These are phyloP conservation scores for Orbilia ellipsospora DNA, from an alignment of 2,329 filamentous ascomycete species.

Conservation along the genomic window DNA sequence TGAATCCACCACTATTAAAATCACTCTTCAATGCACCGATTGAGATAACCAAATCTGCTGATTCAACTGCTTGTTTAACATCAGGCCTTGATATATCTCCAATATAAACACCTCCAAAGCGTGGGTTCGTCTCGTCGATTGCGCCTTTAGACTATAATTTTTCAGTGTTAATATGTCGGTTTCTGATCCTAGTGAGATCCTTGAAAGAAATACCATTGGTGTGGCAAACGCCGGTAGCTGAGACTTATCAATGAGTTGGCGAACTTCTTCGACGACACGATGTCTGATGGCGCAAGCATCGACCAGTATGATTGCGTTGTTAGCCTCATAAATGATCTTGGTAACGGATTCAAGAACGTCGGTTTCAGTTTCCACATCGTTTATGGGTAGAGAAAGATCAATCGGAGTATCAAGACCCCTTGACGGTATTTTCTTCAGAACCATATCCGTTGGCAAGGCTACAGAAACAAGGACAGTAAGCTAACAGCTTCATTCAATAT, in stretches of 20 bases:
- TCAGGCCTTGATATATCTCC: constrained; percentile 77
- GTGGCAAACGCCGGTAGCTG: constrained; percentile 85
- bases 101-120: constrained; percentile 85
- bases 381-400: constrained; percentile 72
- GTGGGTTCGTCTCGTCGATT: constrained; percentile 78
- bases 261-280: constrained; percentile 76
- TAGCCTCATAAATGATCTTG: constrained; percentile 76
- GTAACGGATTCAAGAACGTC: constrained; percentile 85
- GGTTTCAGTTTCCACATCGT: constrained; percentile 77
- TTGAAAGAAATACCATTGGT: constrained; percentile 73
- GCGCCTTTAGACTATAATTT: constrained; percentile 71
- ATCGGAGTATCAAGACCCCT: constrained; percentile 76
- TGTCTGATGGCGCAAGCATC: constrained; percentile 86
- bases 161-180: background rate
- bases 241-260: constrained; percentile 77
- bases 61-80: constrained; percentile 74
- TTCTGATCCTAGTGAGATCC: background rate
- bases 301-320: constrained; percentile 80
- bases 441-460: constrained; percentile 83
- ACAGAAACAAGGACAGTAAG: constrained; percentile 2
- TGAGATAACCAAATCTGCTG: constrained; percentile 76
- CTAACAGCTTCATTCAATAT: too few relatives aligned
- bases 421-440: constrained; percentile 79
- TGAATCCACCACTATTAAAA: constrained; percentile 86
- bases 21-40: constrained; percentile 79